Evolutionary conservation across 306 rosid species (phyloP), one percentile per base, ranked within the genome.

Genomic region (Macrotyloma uniflorum): DNA sequence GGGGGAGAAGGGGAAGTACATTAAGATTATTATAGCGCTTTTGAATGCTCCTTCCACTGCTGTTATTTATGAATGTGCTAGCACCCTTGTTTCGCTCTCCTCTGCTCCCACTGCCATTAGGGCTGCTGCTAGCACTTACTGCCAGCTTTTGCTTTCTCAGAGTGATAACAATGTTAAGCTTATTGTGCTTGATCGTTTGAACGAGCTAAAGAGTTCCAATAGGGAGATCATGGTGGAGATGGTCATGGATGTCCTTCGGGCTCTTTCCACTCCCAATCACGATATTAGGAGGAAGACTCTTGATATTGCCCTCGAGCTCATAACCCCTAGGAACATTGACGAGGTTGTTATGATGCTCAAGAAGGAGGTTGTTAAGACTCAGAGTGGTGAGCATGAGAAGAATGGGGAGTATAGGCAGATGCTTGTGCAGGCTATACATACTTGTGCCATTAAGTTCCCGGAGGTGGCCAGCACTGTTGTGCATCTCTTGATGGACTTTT

Each of bases 401-500:
- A 96, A 88, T 43, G 98, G 97, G 9, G 99, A 93, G 80, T 96
- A 93, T 32, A 86, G 99, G 85, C 99, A 96, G 84, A 91, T 96
- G 94, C 66, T 96, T 74, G 98, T 96, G 63, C 99, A 96, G 32
- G 98, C 99, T 0, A 96, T 96, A 19, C 97, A 93, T 77, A 80
- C 98, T 2, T 96, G 99, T 68, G 99, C 99, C 3, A 87, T 96
- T 38, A 96, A 96, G 93, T 96, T 93, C 86, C 99, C 99, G 0
- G 97, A 90, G 89, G 99, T 93, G 6, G 98, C 99, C 0, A 93
- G 98, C 86, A 89, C 97, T 2, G 99, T 96, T 78, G 99, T 96
- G 68, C 98, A 96, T 84, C 86, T 93, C 71, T 74, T 96, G 86
- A 96, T 96, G 99, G 99, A 96, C 82, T 96, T 96, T 91, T 84